Conservation (phyloP, 495 filamentous ascomycete species). For the Rostrohypoxylon terebratum region DNA sequence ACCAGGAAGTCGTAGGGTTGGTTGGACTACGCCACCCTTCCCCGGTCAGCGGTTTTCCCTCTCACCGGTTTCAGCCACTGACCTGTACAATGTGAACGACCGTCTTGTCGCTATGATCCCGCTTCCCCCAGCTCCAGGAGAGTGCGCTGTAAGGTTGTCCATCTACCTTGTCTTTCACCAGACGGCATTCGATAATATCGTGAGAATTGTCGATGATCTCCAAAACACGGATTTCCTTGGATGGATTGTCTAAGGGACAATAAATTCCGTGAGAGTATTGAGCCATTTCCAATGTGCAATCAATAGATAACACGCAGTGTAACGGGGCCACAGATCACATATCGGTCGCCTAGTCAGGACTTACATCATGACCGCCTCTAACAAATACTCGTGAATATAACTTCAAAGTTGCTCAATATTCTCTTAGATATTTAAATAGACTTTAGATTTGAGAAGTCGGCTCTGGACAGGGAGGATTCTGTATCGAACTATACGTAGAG, state of each 20-base stretch:
- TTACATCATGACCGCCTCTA: background rate
- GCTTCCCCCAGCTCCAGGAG: constrained; percentile 25
- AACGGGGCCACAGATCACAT: too few relatives aligned
- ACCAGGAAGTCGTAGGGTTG: constrained; percentile 7
- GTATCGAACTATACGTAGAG: background rate
- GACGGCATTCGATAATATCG: constrained; percentile 17
- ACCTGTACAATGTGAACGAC: constrained; percentile 20
- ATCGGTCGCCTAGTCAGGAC: background rate
- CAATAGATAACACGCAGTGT: background rate
- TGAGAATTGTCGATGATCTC: constrained; percentile 23
- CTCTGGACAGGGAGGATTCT: background rate
- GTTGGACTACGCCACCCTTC: constrained; percentile 1
- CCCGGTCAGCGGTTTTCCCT: background rate
- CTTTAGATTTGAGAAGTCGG: too few relatives aligned
- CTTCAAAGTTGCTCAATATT: background rate
- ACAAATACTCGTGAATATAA: background rate
- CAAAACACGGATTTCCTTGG: constrained; percentile 23
- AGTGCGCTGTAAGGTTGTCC: constrained; percentile 16
- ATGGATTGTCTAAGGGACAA: constrained; percentile 27
- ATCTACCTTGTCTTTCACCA: constrained; percentile 1
- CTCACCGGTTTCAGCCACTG: background rate
- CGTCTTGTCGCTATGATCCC: background rate
- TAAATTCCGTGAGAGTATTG: background rate
- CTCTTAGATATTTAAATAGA: background rate
- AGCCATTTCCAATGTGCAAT: background rate